Base-by-base conservation (phyloP, 2,329 filamentous ascomycete species). In the Ophiostoma perfectum region DNA sequence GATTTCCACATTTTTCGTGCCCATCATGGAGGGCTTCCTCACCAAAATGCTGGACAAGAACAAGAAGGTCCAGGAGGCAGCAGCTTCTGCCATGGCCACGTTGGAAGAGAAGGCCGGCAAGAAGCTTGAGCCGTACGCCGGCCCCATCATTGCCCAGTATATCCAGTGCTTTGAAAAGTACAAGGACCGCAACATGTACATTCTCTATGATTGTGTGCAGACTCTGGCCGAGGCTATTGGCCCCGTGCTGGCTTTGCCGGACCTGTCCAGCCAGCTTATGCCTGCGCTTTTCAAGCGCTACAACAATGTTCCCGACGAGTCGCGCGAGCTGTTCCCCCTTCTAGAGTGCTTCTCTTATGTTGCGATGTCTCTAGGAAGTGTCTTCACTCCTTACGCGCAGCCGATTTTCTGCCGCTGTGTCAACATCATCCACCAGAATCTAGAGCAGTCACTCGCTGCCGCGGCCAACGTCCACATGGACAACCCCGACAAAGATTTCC, bases 111-210 rank as follows among this genome's bases (percentile, higher is more conserved):
- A 96, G 78, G 91, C 95, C 0, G 92, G 92, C 69, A 87, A 87
- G 71, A 85, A 89, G 70, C 81, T 99, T 58, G 88, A 89, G 72
- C 92, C 92, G 0, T 99, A 97, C 79, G 93, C 92, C 74, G 85
- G 89, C 41, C 91, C 93, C 39, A 98, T 99, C 74, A 87, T 98
- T 67, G 89, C 89, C 71, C 95, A 98, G 77, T 98, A 94, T 75
- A 93, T 97, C 66, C 84, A 86, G 70, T 99, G 95, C 78, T 99
- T 99, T 79, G 86, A 83, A 67, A 93, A 91, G 79, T 99, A 98
- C 86, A 98, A 99, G 83, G 94, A 98, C 78, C 90, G 92, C 75
- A 99, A 99, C 81, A 97, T 98, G 88, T 97, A 96, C 81, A 96
- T 98, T 67, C 86, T 99, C 45, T 99, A 99, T 80, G 95, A 99